These are phyloP conservation scores for Candida pseudocylindracea DNA, from an alignment of 1,139 yeast species.

Conservation along the genomic window DNA sequence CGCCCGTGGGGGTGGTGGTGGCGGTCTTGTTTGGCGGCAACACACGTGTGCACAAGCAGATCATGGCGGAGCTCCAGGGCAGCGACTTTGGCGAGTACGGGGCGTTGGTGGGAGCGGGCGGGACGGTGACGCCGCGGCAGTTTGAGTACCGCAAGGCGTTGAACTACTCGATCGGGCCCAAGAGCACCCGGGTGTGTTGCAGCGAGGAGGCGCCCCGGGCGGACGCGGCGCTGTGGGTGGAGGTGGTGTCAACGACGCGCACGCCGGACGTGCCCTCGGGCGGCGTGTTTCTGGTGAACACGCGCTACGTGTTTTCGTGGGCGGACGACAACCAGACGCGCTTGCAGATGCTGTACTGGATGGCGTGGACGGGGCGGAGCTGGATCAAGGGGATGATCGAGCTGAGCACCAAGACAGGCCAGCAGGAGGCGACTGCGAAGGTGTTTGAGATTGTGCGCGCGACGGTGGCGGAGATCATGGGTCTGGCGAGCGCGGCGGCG, in stretches of 20 bases:
- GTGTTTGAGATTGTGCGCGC: too few relatives aligned
- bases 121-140: conserved; percentile 11
- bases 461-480: too few relatives aligned
- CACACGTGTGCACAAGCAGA: conserved; percentile 14
- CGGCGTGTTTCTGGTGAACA: conserved; percentile 24
- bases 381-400: conserved; percentile 36
- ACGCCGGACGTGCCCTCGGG: conserved; percentile 48
- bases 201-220: conserved; percentile 19
- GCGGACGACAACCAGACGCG: conserved; percentile 16
- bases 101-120: conserved; percentile 14
- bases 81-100: conserved; percentile 19
- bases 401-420: conserved; percentile 25
- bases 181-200: conserved; percentile 27
- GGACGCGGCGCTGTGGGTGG: conserved; percentile 15
- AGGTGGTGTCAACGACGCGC: conserved; percentile 14
- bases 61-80: conserved; percentile 23
- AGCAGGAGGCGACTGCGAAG: conserved; percentile 3
- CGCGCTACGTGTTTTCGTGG: conserved; percentile 27
- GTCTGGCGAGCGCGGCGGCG: too few relatives aligned
- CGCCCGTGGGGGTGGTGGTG: conserved; percentile 27
- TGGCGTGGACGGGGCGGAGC: conserved; percentile 32
- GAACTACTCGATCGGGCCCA: conserved; percentile 35
- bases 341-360: conserved; percentile 17
- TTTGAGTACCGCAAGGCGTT: conserved; percentile 23
- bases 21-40: conserved; percentile 23